Evolutionary conservation across 148 eudicot genomes (phyloP), one percentile per base, ranked within the genome.

Genomic region (Diospyros lotus): DNA sequence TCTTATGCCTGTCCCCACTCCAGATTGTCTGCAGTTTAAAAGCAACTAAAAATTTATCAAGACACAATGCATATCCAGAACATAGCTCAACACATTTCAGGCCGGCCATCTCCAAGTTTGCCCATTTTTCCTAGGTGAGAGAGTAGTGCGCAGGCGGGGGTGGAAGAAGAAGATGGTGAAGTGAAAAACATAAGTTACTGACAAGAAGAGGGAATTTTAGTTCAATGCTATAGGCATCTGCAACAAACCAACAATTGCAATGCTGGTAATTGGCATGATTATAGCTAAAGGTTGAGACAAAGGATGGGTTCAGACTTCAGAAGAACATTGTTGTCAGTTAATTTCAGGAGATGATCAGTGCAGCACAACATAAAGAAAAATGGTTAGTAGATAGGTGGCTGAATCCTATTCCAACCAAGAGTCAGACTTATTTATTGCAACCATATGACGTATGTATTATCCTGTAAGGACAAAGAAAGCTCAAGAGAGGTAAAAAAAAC

Each of bases 401-500:
- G 18, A 66, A 43, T 43, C 10, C 9, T 3, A 66, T 15, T 9
- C 44, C 42, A 40, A 39, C 14, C 51, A 5, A 11, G n/a, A 46
- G 12, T 11, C 44, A 17, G 48, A 3, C 41, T 42, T 66, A n/a
- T 0, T 2, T 45, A 38, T 45, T 11, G n/a, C 51, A 44, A 65
- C 54, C 13, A 3, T 66, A 39, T 41, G 40, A 65, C 70, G 7
- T 3, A 8, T 2, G n/a, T 45, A 66, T 66, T 28, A 68, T 18
- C 10, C 3, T 4, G 28, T 6, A 4, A 51, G 8, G 58, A 45
- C n/a, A 53, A 17, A 44, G 53, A n/a, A 9, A 46, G 39, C 38
- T 43, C 40, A 5, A 68, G 4, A 50, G 4, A 65, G 45, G 68
- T 54, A 62, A 2, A 68, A 83, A 7, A 18, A 62, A 58, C n/a